Evolutionary conservation across 352 stramenopile species (phyloP).

Genomic region (Pythium grandisporangium): DNA sequence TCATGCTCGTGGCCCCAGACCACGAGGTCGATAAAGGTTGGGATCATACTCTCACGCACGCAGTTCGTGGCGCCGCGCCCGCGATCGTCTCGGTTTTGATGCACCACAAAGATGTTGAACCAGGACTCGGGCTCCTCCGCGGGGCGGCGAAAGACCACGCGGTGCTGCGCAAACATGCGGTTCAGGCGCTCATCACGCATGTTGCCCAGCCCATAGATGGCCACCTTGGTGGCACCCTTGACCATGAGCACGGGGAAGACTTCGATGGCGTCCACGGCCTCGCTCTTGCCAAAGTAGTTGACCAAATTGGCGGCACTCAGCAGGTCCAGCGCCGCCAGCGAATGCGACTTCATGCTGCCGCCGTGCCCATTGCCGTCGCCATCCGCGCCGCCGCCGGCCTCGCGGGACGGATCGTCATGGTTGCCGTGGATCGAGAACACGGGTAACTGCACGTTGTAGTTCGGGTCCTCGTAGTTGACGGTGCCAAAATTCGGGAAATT

Average conservation of each 20-base stretch:
- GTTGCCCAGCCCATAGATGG: constrained; percentile 96
- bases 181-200: constrained; percentile 98
- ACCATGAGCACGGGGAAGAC: constrained; percentile 94
- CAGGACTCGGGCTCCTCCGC: constrained; percentile 73
- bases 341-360: too few relatives aligned
- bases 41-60: constrained; percentile 96
- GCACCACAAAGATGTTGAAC: constrained; percentile 98
- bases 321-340: constrained; percentile 94
- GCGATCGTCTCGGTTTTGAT: constrained; percentile 97
- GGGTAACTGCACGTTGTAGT: constrained; percentile 92
- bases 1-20: constrained; percentile 99
- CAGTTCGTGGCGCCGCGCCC: constrained; percentile 93
- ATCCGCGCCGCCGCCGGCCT: constrained; percentile 56
- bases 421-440: constrained; percentile 99
- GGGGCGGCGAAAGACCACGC: constrained; percentile 91
- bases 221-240: constrained; percentile 94
- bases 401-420: constrained; percentile 97
- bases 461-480: constrained; percentile 97
- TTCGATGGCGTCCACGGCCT: constrained; percentile 91
- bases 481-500: constrained; percentile 87
- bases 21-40: constrained; percentile 97
- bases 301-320: constrained; percentile 94
- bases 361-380: constrained; percentile 25
- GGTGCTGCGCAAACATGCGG: constrained; percentile 94
- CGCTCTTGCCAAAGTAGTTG: constrained; percentile 98